Conservation (phyloP, 2,329 filamentous ascomycete genomes). For the Volutella citrinella region DNA sequence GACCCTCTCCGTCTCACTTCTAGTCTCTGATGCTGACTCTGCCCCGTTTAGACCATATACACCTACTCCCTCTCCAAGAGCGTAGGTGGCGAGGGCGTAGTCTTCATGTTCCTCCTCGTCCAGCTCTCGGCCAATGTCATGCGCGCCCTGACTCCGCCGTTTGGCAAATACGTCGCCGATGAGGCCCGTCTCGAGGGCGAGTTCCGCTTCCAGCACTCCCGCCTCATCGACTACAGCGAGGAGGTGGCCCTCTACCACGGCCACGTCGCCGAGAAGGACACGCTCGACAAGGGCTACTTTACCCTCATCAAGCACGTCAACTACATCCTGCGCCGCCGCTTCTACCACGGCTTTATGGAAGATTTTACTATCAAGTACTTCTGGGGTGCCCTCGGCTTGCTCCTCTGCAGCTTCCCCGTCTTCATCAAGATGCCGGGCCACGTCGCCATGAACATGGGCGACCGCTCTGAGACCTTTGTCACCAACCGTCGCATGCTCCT, state of each 20-base stretch:
- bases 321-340: constrained; percentile 80
- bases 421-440: constrained; percentile 89
- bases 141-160: constrained; percentile 91
- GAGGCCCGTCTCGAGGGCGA: constrained; percentile 93
- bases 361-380: constrained; percentile 99
- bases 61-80: constrained; percentile 90
- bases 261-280: constrained; percentile 93
- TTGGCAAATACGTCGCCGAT: constrained; percentile 96
- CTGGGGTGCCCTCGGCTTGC: constrained; percentile 88
- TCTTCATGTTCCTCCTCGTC: constrained; percentile 92
- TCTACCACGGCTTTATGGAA: constrained; percentile 99
- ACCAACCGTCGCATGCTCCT: constrained; percentile 91
- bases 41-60: constrained; percentile 67
- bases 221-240: constrained; percentile 93
- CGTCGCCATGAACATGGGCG: constrained; percentile 62
- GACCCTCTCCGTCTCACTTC: too few species aligned
- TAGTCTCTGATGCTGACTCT: neutral
- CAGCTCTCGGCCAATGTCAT: constrained; percentile 91
- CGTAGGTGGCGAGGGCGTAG: constrained; percentile 92
- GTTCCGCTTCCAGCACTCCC: constrained; percentile 91
- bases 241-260: constrained; percentile 91
- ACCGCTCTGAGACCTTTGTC: constrained; percentile 75
- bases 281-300: constrained; percentile 96
- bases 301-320: constrained; percentile 99
- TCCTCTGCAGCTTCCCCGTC: constrained; percentile 91